Evolutionary conservation across 176 grass and related monocot species (phyloP), one percentile per base, ranked within the genome.

Genomic region (Otatea glauca): DNA sequence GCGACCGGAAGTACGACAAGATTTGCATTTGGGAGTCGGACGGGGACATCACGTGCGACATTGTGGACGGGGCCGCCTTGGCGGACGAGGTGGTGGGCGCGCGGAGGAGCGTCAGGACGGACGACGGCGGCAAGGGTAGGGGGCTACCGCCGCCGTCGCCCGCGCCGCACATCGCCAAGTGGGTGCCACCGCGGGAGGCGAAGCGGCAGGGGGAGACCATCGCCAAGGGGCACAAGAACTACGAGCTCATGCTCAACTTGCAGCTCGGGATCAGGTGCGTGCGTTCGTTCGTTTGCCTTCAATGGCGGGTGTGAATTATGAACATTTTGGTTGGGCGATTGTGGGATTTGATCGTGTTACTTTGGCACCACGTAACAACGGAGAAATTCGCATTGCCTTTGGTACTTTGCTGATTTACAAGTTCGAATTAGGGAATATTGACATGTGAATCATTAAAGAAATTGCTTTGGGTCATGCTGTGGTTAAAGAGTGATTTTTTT

Each of bases 221-320:
- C 61, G 89, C 87, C 55, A 93, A 89, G 74, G 96, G 93, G 15
- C 96, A 99, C 84, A 92, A 94, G 81, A 87, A 96, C 83, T 99
- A 94, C 82, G 91, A 92, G 78, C 93, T 99, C 25, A 99, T 99
- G 93, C 89, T 99, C 34, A 99, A 99, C 79, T 83, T 99, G 83
- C 93, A 99, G 81, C 96, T 99, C 17, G 96, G 96, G 16, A 96
- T 99, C 85, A 99, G 96, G 96, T 96, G 77, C 18, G 51, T 59
- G 15, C 29, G 9, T 54, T 5, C 12, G 16, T n/a, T 71, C 12
- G 16, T n/a, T 71, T 70, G 14, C 61, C 61, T 80, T 48, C 48
- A 18, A 53, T 83, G 48, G 27, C 18, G 44, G 14, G 20, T 24
- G 18, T 59, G 47, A 72, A 68, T 24, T 38, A 54, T 68, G 7